Percentiles rank a stretch among this genome's conserved stretches.
Conservation (phyloP, 139 green algal genomes). For the Coccomyxa sp. region DNA sequence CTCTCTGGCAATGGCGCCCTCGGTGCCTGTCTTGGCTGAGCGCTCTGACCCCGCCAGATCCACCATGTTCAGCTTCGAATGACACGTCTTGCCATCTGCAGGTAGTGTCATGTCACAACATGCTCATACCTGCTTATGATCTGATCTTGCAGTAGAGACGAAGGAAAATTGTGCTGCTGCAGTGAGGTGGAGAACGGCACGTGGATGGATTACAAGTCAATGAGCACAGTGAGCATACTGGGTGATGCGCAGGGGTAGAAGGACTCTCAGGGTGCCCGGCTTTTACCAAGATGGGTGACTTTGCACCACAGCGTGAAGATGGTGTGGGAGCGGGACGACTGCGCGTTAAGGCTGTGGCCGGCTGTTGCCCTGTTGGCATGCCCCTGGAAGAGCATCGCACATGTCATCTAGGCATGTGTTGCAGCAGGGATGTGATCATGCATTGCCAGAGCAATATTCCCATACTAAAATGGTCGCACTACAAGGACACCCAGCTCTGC, state of each 20-base stretch:
- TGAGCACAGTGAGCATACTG: too few species aligned
- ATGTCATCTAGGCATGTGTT: neutral
- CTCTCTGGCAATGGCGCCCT: constrained; percentile 87
- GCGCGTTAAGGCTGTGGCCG: constrained; percentile 48
- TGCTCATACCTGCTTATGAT: too few species aligned
- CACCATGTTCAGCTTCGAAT: constrained; percentile 92
- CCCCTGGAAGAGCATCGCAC: constrained; percentile 12
- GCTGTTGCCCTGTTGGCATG: constrained; percentile 12
- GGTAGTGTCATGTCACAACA: too few species aligned
- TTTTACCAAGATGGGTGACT: constrained; percentile 22
- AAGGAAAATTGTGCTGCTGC: too few species aligned
- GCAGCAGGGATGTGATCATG: too few species aligned
- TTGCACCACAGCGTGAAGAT: constrained; percentile 73
- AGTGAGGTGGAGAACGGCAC: too few species aligned
- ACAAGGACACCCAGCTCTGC: too few species aligned
- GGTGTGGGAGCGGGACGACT: constrained; percentile 63
- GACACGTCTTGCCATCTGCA: neutral
- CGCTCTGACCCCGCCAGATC: constrained; percentile 92
- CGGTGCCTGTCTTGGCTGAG: constrained; percentile 83
- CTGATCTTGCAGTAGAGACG: too few species aligned
- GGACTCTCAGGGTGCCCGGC: neutral
- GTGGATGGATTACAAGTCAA: too few species aligned
- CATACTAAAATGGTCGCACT: too few species aligned
- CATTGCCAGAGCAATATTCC: too few species aligned
- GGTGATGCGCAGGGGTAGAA: neutral